These are phyloP conservation scores for Globisporangium spiculum DNA, from an alignment of 352 stramenopile species.

Conservation along the genomic window DNA sequence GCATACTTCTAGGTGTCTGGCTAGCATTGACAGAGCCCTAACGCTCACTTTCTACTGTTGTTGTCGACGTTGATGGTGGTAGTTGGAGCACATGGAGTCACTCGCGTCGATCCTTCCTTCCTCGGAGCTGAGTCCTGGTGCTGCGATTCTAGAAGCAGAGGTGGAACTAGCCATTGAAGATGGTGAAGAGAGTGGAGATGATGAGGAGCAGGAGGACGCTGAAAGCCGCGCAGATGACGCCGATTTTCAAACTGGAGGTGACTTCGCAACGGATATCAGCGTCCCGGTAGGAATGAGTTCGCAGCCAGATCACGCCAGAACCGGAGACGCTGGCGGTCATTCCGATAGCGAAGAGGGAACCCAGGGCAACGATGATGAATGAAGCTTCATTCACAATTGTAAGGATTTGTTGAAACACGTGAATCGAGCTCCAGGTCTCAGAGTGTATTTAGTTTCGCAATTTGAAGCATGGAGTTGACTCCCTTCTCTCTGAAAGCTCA, in stretches of 20 bases:
- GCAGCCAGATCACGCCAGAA: neutral
- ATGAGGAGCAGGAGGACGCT: slow-evolving; percentile 2
- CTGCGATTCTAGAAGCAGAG: neutral
- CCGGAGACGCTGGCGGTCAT: neutral
- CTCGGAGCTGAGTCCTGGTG: slow-evolving; percentile 9
- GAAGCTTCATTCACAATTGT: neutral
- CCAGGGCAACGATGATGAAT: neutral
- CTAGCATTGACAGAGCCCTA: neutral
- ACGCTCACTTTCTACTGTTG: neutral
- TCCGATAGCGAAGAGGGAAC: neutral
- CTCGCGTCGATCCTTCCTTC: slow-evolving; percentile 38
- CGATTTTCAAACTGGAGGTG: slow-evolving; percentile 6
- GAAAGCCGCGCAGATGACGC: slow-evolving; percentile 9
- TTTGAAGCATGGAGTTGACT: neutral
- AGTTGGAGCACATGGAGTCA: slow-evolving; percentile 55
- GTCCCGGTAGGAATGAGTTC: neutral
- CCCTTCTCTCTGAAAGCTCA: neutral
- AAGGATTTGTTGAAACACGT: neutral
- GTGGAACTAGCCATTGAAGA: neutral
- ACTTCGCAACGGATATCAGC: neutral
- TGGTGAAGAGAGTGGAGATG: neutral
- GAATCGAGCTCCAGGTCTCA: neutral
- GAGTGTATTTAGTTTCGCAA: neutral
- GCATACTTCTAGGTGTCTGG: neutral
- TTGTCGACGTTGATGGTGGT: neutral